phyloP scores from a whole-genome alignment of 495 filamentous ascomycete species.

The Collariella sp. region DNA sequence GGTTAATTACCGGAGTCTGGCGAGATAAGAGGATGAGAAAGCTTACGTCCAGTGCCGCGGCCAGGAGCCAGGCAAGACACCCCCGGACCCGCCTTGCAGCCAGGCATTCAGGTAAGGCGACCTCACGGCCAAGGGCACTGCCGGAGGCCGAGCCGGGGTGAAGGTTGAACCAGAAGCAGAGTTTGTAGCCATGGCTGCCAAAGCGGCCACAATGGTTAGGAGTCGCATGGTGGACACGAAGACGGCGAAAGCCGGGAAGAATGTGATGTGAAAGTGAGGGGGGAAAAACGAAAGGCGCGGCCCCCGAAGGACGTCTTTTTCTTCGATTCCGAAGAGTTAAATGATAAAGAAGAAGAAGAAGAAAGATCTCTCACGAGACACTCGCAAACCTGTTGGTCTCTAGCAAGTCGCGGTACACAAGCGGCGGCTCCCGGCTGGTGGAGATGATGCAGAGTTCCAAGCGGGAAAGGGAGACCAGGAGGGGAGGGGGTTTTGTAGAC shows the following conservation, averaged over 20 bases:
- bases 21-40: not conserved
- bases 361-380: not conserved
- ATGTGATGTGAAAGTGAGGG: not conserved
- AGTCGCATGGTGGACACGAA: slow-evolving; percentile 4
- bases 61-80: slow-evolving; percentile 22
- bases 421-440: not conserved
- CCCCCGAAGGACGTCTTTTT: not conserved
- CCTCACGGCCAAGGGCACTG: slow-evolving; percentile 22
- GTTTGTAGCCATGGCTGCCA: slow-evolving; percentile 6
- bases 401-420: not conserved
- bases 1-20: slow-evolving; percentile 29
- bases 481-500: slow-evolving; percentile 4
- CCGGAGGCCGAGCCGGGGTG: slow-evolving; percentile 18
- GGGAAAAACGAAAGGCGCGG: not conserved
- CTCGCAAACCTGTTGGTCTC: not conserved
- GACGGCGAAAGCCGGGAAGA: not conserved
- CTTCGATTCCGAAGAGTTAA: not conserved
- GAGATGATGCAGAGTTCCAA: not conserved
- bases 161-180: slow-evolving; percentile 12
- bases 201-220: slow-evolving; percentile 4
- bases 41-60: slow-evolving; percentile 26
- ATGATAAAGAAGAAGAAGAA: not conserved
- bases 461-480: not conserved
- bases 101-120: slow-evolving; percentile 28
- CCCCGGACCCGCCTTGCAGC: slow-evolving; percentile 22